Evolutionary conservation across 2,329 filamentous ascomycete genomes (phyloP).

Genomic region (Pyricularia sp.): DNA sequence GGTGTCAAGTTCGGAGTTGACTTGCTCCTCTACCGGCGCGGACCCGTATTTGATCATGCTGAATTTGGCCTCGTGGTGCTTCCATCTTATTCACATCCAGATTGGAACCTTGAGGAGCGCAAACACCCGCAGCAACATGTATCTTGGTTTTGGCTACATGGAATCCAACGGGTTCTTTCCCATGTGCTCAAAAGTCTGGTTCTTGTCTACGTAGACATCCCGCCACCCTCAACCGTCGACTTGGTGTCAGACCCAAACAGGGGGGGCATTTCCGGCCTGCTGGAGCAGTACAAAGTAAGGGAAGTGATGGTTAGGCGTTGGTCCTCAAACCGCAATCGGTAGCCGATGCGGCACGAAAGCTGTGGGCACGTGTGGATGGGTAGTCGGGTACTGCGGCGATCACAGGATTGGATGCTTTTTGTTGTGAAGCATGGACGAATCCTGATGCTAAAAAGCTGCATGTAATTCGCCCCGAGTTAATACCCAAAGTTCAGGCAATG

Average conservation of each 20-base stretch:
- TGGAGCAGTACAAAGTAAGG: conserved; percentile 61
- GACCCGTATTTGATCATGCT: conserved; percentile 87
- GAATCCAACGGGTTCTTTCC: conserved; percentile 75
- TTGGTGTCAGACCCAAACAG: conserved; percentile 23
- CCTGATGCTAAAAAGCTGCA: not conserved
- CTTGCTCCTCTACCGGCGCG: conserved; percentile 85
- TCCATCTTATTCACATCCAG: conserved; percentile 63
- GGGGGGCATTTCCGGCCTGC: conserved; percentile 49
- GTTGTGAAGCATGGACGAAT: not conserved
- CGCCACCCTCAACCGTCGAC: conserved; percentile 44
- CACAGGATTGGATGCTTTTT: not conserved
- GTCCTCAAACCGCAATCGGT: conserved; percentile 64
- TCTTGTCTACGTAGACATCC: conserved; percentile 82
- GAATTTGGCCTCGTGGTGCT: conserved; percentile 82
- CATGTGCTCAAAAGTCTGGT: conserved; percentile 86
- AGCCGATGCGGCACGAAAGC: not conserved
- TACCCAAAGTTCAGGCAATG: not conserved
- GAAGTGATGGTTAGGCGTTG: conserved; percentile 75
- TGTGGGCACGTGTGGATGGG: not conserved
- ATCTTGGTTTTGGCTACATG: conserved; percentile 76
- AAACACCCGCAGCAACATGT: conserved; percentile 30
- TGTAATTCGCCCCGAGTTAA: not conserved
- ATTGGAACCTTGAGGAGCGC: conserved; percentile 51
- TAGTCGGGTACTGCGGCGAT: not conserved
- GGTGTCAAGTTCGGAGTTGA: conserved; percentile 94